Percentiles rank a stretch among this genome's conserved stretches.
These are phyloP conservation scores for Silene coronaria DNA, from an alignment of 179 eudicot genomes.

Conservation along the genomic window DNA sequence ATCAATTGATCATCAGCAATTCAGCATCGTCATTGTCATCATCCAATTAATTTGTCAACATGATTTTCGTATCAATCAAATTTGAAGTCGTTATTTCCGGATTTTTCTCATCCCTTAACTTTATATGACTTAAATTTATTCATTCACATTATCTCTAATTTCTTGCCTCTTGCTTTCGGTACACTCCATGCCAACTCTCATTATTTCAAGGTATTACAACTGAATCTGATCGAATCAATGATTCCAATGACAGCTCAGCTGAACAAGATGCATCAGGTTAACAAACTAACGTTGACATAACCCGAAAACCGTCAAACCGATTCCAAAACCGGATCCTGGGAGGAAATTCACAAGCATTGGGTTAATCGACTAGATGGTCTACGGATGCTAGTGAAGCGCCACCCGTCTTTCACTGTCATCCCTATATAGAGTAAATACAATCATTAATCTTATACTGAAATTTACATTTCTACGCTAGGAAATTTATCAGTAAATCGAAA, in stretches of 20 bases:
- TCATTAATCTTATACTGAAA: no score
- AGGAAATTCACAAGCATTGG: no score
- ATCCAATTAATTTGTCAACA: not conserved
- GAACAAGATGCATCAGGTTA: not conserved
- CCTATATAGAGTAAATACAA: no score
- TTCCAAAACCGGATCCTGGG: no score
- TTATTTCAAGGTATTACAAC: not conserved
- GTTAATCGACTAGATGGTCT: no score
- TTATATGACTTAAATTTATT: not conserved
- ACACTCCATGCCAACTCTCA: not conserved
- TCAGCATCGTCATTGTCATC: no score
- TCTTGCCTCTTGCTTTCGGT: not conserved
- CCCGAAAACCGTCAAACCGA: not conserved
- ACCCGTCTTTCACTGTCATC: no score
- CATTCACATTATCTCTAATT: not conserved
- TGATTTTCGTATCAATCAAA: not conserved
- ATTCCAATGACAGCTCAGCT: slow-evolving; percentile 4
- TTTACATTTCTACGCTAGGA: no score
- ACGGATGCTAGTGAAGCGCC: no score
- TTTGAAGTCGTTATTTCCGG: not conserved
- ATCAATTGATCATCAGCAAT: not conserved
- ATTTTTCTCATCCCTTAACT: not conserved
- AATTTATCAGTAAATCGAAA: no score
- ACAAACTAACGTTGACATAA: not conserved
- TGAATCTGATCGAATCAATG: not conserved